These are phyloP conservation scores for Hamamelis virginiana DNA, from an alignment of 164 flowering plant genomes.

Conservation along the genomic window DNA sequence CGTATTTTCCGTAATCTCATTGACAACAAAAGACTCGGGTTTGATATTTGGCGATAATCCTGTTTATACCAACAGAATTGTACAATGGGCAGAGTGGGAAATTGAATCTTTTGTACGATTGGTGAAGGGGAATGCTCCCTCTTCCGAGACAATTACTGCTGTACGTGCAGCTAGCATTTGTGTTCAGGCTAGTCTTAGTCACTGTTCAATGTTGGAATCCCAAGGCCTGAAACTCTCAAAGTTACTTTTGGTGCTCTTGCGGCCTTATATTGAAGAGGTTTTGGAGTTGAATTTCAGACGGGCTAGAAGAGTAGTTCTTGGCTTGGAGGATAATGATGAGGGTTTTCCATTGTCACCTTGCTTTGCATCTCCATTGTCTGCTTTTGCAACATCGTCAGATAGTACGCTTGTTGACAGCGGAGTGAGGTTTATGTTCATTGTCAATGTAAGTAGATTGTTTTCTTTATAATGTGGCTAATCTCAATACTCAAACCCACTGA, in stretches of 20 bases:
- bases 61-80: slow-evolving; percentile 61
- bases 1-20: slow-evolving; percentile 73
- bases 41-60: slow-evolving; percentile 78
- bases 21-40: slow-evolving; percentile 61
- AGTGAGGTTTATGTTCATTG: slow-evolving; percentile 62
- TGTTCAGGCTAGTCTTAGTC: slow-evolving; percentile 80
- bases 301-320: slow-evolving; percentile 64
- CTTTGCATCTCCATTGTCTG: slow-evolving; percentile 59
- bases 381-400: slow-evolving; percentile 54
- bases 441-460: slow-evolving; percentile 57
- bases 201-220: slow-evolving; percentile 73
- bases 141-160: slow-evolving; percentile 72
- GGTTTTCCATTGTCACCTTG: slow-evolving; percentile 51
- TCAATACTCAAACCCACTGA: neutral
- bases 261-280: slow-evolving; percentile 88
- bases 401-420: slow-evolving; percentile 64
- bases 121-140: slow-evolving; percentile 86
- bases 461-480: neutral
- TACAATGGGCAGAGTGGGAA: slow-evolving; percentile 97
- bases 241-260: slow-evolving; percentile 79
- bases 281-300: slow-evolving; percentile 80
- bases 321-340: slow-evolving; percentile 57
- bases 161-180: slow-evolving; percentile 77
- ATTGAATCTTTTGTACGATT: slow-evolving; percentile 77
- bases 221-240: slow-evolving; percentile 82